Percentiles rank a stretch among this genome's conserved stretches.
Conservation (phyloP, 805 yeast species). For the Cyberlindnera saturnus region DNA sequence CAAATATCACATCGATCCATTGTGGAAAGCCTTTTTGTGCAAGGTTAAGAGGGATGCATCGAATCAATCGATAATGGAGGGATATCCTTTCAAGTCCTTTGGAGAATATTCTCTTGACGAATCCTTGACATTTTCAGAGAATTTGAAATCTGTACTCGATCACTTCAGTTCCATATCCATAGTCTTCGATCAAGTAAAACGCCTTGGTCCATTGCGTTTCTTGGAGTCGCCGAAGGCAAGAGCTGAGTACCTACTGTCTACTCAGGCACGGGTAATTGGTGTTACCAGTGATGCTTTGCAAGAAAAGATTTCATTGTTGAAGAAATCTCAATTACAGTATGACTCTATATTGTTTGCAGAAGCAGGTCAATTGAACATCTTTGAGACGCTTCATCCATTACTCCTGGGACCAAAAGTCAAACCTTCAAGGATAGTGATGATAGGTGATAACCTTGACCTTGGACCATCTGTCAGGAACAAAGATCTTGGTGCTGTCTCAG, state of each 20-base stretch:
- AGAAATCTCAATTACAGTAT: neutral
- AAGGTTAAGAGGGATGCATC: neutral
- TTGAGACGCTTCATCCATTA: slow-evolving; percentile 28
- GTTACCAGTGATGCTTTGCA: slow-evolving; percentile 19
- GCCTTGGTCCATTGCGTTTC: slow-evolving; percentile 24
- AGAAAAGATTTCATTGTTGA: slow-evolving; percentile 7
- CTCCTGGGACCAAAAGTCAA: slow-evolving; percentile 8
- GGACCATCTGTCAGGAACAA: slow-evolving; percentile 19
- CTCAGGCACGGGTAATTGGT: slow-evolving; percentile 26
- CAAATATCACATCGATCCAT: slow-evolving; percentile 17
- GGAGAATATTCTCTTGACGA: neutral
- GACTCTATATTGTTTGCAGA: slow-evolving; percentile 4
- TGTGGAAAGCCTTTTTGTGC: slow-evolving; percentile 9
- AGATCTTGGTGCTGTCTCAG: slow-evolving; percentile 7
- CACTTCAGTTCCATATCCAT: slow-evolving; percentile 13
- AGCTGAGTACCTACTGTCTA: slow-evolving; percentile 19
- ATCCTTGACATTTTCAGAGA: neutral
- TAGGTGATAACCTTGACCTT: slow-evolving; percentile 29
- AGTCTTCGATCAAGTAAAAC: slow-evolving; percentile 21
- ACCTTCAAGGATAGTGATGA: slow-evolving; percentile 25
- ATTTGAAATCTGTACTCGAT: neutral
- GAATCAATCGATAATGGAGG: neutral
- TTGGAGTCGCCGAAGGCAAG: slow-evolving; percentile 11
- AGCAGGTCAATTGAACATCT: slow-evolving; percentile 17
- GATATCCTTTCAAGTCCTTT: slow-evolving; percentile 14